Evolutionary conservation across 2,329 filamentous ascomycete genomes (phyloP), one percentile per base, ranked within the genome.

Genomic region (Colletotrichum salicis): DNA sequence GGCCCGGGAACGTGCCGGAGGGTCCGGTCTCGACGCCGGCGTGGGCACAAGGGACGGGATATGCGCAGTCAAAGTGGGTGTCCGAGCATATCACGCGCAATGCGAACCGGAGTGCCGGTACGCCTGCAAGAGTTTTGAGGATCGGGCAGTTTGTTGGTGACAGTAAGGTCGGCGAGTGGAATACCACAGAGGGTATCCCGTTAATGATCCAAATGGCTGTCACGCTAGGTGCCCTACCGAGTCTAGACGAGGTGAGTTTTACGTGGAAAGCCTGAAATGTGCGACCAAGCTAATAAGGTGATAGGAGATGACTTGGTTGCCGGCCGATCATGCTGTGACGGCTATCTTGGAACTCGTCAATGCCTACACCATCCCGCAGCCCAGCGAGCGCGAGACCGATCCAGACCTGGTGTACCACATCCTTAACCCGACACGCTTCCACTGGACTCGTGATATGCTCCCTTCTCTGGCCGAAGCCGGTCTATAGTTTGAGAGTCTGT

Each of bases 361-460:
- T 19, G 63, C 76, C 82, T 4, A 75, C 75, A 2, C 71, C 74
- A 4, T 37, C 24, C 33, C 1, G 31, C 48, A 4, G n/a, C 51
- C 4, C 5, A 59, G 2, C 62, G 78, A 77, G 48, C 77, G 59
- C 2, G 45, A 57, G 10, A 19, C 45, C 5, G 63, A 70, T 19
- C 12, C 61, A 1, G 74, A 78, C 1, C 74, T 81, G 0, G 81
- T 89, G 10, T 87, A 85, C 68, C 86, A 90, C 67, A 79, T 91
- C 19, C 80, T 86, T 15, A 89, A 89, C 67, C 83, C 84, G 0
- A 78, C 75, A 7, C 78, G 80, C 0, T 84, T 87, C 73, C 80
- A 84, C 24, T 89, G 86, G 86, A 86, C 85, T 0, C 63, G 79
- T 0, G 84, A 88, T 55, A 78, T 91, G 2, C 81, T 91, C 0